Base-by-base conservation (phyloP, 1,284 basidiomycete genomes). In the Austropuccinia psidii region DNA sequence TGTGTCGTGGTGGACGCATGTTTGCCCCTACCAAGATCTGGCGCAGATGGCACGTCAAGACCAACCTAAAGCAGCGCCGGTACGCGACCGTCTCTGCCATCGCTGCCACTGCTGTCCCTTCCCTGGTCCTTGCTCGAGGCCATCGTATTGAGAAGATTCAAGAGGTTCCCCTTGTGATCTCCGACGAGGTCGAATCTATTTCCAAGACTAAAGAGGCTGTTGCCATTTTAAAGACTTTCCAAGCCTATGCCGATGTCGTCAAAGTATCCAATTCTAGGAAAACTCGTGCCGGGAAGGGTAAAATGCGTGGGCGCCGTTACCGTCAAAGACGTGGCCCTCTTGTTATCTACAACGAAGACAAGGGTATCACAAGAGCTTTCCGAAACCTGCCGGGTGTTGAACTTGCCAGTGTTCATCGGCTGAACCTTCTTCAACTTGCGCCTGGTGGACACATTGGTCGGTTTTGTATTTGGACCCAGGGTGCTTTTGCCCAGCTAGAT, bases 21-120 rank as follows among this genome's bases (percentile, higher is more conserved):
- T 98, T 98, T 84, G 94, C 95, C 55, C 95, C 96, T 52, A 98
- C 95, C 85, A 98, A 96, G 87, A 92, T 89, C 81, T 98, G 95
- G 95, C 90, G 96, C 84, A 95, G 90, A 83, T 99, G 96, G 96
- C 95, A 98, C 85, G 90, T 98, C 86, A 99, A 98, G 87, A 91
- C 93, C 77, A 97, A 96, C 89, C 91, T 94, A 86, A 96, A 95
- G 87, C 95, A 98, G 85, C 91, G 91, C 83, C 92, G 96, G 79
- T 98, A 93, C 83, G 96, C 96, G 75, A 89, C 92, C 77, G 95
- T 97, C 77, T 98, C 96, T 78, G 96, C 95, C 73, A 88, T 99
- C 76, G 96, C 96, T 75, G 96, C 96, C 27, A 96, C 96, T 75
- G 95, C 95, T 61, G 88, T 99, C 76, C 95, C 96, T 73, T 95